Base-by-base conservation (phyloP, 2,329 filamentous ascomycete species). In the Teratosphaeria epicoccoides region DNA sequence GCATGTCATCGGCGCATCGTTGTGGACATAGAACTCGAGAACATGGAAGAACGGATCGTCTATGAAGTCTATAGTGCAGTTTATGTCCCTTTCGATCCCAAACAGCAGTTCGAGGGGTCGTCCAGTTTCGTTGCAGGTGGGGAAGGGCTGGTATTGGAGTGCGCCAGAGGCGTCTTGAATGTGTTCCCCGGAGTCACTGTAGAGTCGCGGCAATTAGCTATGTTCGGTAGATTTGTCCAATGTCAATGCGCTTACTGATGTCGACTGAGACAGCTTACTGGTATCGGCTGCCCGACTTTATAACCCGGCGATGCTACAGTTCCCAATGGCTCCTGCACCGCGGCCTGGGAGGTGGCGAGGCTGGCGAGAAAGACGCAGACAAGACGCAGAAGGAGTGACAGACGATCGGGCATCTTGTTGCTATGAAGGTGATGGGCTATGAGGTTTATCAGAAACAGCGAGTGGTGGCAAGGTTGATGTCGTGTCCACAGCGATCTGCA, bases 21-120 rank as follows among this genome's bases (percentile, higher is more conserved):
- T 89, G 77, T 97, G 93, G 68, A 97, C 84, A 77, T 97, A 97
- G 78, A 96, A 97, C 73, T 97, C 87, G 73, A 91, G 84, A 49
- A 91, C 79, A 71, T 93, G 87, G 76, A 88, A 93, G 76, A 90
- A 85, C 40, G 85, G 80, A 67, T 91, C 87, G 62, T 79, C 77
- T 62, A 91, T 77, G 71, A 87, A 79, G 65, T 84, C 75, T 62
- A 93, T 83, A 51, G 87, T 93, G 75, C 87, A 93, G 73, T 91
- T 91, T 60, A 88, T 71, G 67, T 95, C 89, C 59, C 70, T 70
- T 66, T 91, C 87, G 59, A 86, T 72, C 67, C 90, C 90, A 73
- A 95, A 97, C 68, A 81, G 79, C 67, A 98, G 84, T 63, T 93
- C 83, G 62, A 98, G 82, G 0, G 90, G 84, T 47, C 80, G 78